Base-by-base conservation (phyloP, 768 basidiomycete species). In the Mycena chlorophos region DNA sequence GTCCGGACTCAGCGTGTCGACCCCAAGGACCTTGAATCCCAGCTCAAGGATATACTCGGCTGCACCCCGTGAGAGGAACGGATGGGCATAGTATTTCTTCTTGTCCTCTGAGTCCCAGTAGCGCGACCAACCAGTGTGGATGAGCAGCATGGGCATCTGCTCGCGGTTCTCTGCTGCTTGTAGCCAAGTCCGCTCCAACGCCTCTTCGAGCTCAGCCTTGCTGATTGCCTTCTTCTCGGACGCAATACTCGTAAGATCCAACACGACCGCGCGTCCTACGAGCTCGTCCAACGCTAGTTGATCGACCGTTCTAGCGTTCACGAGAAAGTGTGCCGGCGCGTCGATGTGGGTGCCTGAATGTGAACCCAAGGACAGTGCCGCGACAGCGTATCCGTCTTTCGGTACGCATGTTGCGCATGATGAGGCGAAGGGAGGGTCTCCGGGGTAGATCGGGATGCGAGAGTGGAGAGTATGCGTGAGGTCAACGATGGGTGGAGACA, bases 271-370 rank as follows among this genome's bases (percentile, higher is more conserved):
- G n/a, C 78, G 80, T 2, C 80, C 82, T 22, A 87, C 68, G 52
- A 88, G 77, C 17, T 75, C 70, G 0, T 71, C 63, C 6, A 88
- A 75, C 10, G 81, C 77, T 45, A 90, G 74, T 49, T 84, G 73
- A 59, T 85, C 82, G 43, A 90, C 74, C 8, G 81, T 80, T 40
- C 70, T 69, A 4, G 85, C 87, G 26, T 78, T 72, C 3, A 71
- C 69, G 68, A 86, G 69, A 72, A 89, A 90, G 64, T 91, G 89
- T 48, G 78, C 83, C 0, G 89, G 89, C 1, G 88, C 86, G 62
- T 91, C 89, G 68, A 91, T 76, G 71, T 91, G 89, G 2, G 89
- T 91, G 43, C 89, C 89, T 1, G 85, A 85, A 64, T 91, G 89
- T 1, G 88, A 83, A 3, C 85, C 80, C 20, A 89, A 63, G 25